Conservation (phyloP, 1,139 yeast species). For the Geotrichum citri-aurantii region DNA sequence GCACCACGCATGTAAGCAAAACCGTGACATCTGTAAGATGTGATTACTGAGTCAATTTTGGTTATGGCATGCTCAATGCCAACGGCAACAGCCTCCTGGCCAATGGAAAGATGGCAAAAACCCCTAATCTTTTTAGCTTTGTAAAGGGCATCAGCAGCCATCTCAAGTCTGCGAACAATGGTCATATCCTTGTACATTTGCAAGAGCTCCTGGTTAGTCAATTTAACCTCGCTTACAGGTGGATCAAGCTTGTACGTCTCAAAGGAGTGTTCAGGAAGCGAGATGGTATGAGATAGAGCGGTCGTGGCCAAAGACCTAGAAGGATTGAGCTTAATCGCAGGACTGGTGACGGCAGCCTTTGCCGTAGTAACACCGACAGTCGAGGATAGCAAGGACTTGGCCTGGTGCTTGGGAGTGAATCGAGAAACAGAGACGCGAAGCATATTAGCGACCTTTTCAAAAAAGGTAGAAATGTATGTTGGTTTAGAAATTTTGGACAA, state of each 20-base stretch:
- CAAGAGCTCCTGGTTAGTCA: conserved; percentile 72
- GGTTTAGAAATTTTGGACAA: neutral
- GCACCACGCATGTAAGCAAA: conserved; percentile 96
- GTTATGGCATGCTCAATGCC: conserved; percentile 95
- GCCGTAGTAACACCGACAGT: conserved; percentile 3
- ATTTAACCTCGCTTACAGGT: conserved; percentile 66
- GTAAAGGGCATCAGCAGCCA: conserved; percentile 97
- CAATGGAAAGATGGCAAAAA: conserved; percentile 95
- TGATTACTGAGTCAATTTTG: conserved; percentile 78
- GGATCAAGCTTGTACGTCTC: conserved; percentile 72
- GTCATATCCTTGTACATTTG: conserved; percentile 97
- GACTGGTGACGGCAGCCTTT: conserved; percentile 25
- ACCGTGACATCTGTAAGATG: conserved; percentile 98
- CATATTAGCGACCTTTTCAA: conserved; percentile 3
- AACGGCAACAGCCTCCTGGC: conserved; percentile 98
- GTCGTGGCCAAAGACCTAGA: conserved; percentile 15
- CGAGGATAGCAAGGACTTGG: neutral
- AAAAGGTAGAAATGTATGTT: neutral
- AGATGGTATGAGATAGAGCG: conserved; percentile 27
- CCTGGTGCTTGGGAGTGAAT: neutral
- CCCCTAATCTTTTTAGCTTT: conserved; percentile 98
- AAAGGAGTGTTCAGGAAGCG: conserved; percentile 75
- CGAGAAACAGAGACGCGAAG: conserved; percentile 9
- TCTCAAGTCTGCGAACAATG: conserved; percentile 90
- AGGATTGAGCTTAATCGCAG: conserved; percentile 74